Percentiles rank a stretch among this genome's conserved stretches.
Evolutionary conservation across 768 basidiomycete species (phyloP).

Genomic region (Kwoniella mangroviensis): DNA sequence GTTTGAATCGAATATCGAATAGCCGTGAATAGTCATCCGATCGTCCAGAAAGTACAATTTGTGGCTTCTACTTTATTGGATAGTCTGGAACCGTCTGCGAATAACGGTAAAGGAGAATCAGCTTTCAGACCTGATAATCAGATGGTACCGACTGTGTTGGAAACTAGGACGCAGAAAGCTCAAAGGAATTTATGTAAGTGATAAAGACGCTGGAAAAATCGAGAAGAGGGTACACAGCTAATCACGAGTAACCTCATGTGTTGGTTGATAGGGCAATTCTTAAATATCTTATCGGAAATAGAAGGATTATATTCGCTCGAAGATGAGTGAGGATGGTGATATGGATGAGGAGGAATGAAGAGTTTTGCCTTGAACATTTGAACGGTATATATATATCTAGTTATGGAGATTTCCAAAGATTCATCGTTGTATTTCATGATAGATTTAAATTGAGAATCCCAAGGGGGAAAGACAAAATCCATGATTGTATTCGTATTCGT

Average conservation of each 20-base stretch:
- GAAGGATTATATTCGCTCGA: slow-evolving; percentile 76
- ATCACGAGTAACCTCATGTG: too few relatives aligned
- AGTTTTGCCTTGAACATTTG: too few relatives aligned
- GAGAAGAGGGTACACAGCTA: too few relatives aligned
- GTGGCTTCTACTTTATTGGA: slow-evolving; percentile 88
- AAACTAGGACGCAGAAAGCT: slow-evolving; percentile 78
- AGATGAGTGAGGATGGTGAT: slow-evolving; percentile 30
- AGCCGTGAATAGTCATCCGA: slow-evolving; percentile 54
- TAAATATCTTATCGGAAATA: slow-evolving; percentile 87
- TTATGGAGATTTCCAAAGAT: too few relatives aligned
- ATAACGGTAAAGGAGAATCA: neutral
- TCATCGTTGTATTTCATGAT: too few relatives aligned
- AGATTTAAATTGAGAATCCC: too few relatives aligned
- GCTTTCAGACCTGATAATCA: too few relatives aligned
- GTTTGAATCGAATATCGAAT: neutral
- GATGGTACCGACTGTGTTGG: slow-evolving; percentile 62
- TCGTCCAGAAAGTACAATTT: slow-evolving; percentile 87
- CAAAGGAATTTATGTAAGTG: slow-evolving; percentile 81
- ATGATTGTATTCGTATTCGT: too few relatives aligned
- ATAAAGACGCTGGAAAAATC: too few relatives aligned
- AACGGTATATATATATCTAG: too few relatives aligned
- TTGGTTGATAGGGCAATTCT: slow-evolving; percentile 82
- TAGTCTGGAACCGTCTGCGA: slow-evolving; percentile 65
- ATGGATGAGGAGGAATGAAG: slow-evolving; percentile 1
- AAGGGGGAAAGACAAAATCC: too few relatives aligned